Conservation (phyloP, 257 asterid species). For the Primulina tabacum region DNA sequence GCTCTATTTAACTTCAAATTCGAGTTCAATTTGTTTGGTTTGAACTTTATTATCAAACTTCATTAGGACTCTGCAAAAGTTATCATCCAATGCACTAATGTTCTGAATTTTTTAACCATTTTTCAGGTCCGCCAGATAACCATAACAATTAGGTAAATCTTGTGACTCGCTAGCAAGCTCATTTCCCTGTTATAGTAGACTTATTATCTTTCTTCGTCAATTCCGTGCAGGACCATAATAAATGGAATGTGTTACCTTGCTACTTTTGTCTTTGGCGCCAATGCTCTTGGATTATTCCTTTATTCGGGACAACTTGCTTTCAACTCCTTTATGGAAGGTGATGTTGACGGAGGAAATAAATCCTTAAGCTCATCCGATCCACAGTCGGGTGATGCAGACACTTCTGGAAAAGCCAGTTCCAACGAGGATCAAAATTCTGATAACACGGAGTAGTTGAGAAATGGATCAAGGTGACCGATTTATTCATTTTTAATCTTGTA, state of each 20-base stretch:
- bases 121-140: slow-evolving; percentile 90
- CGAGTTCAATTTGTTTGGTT: not conserved
- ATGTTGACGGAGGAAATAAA: slow-evolving; percentile 32
- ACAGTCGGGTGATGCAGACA: slow-evolving; percentile 28
- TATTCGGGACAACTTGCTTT: slow-evolving; percentile 84
- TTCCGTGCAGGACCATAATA: slow-evolving; percentile 65
- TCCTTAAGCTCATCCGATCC: slow-evolving; percentile 33
- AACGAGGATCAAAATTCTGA: slow-evolving; percentile 44
- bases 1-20: not conserved
- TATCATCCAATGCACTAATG: slow-evolving; percentile 19
- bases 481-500: slow-evolving; percentile 1
- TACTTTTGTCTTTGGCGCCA: slow-evolving; percentile 78
- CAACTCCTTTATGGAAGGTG: slow-evolving; percentile 56
- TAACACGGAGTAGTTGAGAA: slow-evolving; percentile 23
- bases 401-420: slow-evolving; percentile 30
- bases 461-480: slow-evolving; percentile 17
- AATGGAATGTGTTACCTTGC: slow-evolving; percentile 92
- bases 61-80: not conserved
- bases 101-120: slow-evolving; percentile 12
- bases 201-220: slow-evolving; percentile 16
- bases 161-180: not conserved
- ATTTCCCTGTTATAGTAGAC: not conserved
- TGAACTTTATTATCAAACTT: not conserved
- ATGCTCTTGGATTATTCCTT: slow-evolving; percentile 68
- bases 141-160: slow-evolving; percentile 70